These are phyloP conservation scores for Athelia sp. DNA, from an alignment of 1,284 basidiomycete species.

Conservation along the genomic window DNA sequence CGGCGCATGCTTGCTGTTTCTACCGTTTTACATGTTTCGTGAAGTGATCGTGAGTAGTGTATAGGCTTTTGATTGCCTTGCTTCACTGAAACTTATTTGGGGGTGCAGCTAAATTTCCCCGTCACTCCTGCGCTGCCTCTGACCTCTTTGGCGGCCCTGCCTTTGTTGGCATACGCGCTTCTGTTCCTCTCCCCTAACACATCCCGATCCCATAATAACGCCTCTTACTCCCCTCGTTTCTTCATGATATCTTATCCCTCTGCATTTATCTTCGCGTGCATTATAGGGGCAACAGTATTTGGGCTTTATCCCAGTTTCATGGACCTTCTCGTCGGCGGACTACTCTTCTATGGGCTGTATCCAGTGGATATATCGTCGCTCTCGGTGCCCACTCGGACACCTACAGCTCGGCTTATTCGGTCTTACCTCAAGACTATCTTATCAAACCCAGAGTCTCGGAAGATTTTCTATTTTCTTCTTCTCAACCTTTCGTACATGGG, in stretches of 20 bases:
- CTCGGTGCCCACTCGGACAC: conserved; percentile 43
- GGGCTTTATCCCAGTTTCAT: conserved; percentile 49
- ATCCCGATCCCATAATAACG: conserved; percentile 37
- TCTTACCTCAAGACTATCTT: conserved; percentile 87
- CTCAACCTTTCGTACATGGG: conserved; percentile 97
- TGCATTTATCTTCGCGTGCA: conserved; percentile 36
- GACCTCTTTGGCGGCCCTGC: conserved; percentile 49
- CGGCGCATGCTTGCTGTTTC: conserved; percentile 56
- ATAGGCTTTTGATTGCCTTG: conserved; percentile 2
- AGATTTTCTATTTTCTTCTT: conserved; percentile 96
- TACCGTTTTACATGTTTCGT: conserved; percentile 60
- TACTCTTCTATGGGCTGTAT: conserved; percentile 61
- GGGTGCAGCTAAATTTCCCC: conserved; percentile 39
- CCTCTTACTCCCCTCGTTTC: conserved; percentile 44
- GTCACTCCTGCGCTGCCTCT: conserved; percentile 41
- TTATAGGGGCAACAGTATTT: conserved; percentile 50
- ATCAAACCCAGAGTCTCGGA: conserved; percentile 85
- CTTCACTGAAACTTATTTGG: conserved; percentile 5
- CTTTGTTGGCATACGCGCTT: conserved; percentile 51
- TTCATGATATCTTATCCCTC: conserved; percentile 51
- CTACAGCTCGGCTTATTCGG: conserved; percentile 54
- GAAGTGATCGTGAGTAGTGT: conserved; percentile 48
- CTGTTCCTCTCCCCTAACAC: conserved; percentile 56
- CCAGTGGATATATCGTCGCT: conserved; percentile 41
- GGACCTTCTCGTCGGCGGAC: conserved; percentile 42